Evolutionary conservation across 257 asterid genomes (phyloP), one percentile per base, ranked within the genome.

Genomic region (Nicotiana otophora): DNA sequence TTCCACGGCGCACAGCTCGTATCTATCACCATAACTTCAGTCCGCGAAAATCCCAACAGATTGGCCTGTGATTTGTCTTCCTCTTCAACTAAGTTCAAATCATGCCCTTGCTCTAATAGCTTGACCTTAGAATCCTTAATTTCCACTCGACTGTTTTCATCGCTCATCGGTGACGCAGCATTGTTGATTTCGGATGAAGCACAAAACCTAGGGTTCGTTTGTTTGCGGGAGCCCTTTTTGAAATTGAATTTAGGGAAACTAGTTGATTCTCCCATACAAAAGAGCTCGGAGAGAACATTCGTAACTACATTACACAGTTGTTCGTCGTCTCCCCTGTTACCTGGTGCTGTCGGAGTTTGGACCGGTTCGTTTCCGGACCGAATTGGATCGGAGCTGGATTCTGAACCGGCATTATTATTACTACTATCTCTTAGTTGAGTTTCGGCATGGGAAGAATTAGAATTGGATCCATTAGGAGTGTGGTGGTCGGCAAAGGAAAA

Each of bases 11-110:
- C 90, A 75, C 85, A 94, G 89, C 99, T 95, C 28, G 98, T 94
- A 83, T 95, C 99, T 4, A 95, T 95, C 58, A 95, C 95, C 31
- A 92, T 89, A 2, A 95, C 99, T 87, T 94, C 99, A 0, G 97
- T 92, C 69, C 90, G 85, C 2, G 99, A 94, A 81, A 92, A 95
- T n/a, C 95, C 97, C 7, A 89, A 81, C 83, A 92, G 84, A 86
- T 81, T 85, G n/a, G 36, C 83, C 69, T 86, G 86, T 39, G 84
- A 82, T 51, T 75, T 88, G 26, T 85, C 92, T 78, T 78, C 89
- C 48, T 86, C 91, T 72, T 81, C 91, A 33, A 58, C 83, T 28
- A 78, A 58, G 30, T 60, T 70, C 46, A 79, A 54, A 77, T 85
- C 79, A 72, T 82, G 85, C 7, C 81, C 84, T 76, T 70, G 65